Base-by-base conservation (phyloP, 257 asterid genomes). In the Cinchona pubescens region DNA sequence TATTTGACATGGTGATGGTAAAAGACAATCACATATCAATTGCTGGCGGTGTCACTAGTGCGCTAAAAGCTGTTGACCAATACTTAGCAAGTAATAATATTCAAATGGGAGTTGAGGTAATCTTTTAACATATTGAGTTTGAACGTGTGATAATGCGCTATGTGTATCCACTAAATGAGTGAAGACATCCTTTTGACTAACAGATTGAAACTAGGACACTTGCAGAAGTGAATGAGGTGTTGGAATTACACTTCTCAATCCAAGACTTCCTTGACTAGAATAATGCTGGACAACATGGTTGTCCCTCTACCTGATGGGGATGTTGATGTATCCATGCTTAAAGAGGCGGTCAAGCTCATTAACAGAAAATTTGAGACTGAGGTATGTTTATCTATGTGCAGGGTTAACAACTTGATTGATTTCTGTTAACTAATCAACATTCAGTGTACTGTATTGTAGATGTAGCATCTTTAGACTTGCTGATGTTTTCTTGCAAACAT, bases 271-370 rank as follows among this genome's bases (percentile, higher is more conserved):
- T 79, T 92, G 79, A 86, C 88, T 48, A 90, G 98, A 83, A 90
- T 95, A 84, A 92, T 92, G 99, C 86, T 95, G 75, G 99, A 95
- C 79, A 95, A 95, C 84, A 92, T 95, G 99, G 97, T 92, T 43
- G 89, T 91, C 75, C 99, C 99, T 19, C 84, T 91, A 80, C 79
- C 92, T 53, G 68, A 92, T 59, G 96, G 96, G 60, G 93, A 86
- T 75, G 79, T 92, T 53, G 96, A 92, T 71, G 90, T 91, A 67
- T 90, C 98, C 82, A 91, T 95, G 99, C 98, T 95, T 69, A 81
- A 83, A 86, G 89, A 92, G 72, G 99, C 98, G 2, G 96, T 95
- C 62, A 81, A 82, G 67, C 79, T 95, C 84, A 90, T 95, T 42
- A 74, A 79, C 62, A 92, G 99, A 70, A 87, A 79, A 74, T 92